These are phyloP conservation scores for Thalassiosira hispida DNA, from an alignment of 352 stramenopile species.

Conservation along the genomic window DNA sequence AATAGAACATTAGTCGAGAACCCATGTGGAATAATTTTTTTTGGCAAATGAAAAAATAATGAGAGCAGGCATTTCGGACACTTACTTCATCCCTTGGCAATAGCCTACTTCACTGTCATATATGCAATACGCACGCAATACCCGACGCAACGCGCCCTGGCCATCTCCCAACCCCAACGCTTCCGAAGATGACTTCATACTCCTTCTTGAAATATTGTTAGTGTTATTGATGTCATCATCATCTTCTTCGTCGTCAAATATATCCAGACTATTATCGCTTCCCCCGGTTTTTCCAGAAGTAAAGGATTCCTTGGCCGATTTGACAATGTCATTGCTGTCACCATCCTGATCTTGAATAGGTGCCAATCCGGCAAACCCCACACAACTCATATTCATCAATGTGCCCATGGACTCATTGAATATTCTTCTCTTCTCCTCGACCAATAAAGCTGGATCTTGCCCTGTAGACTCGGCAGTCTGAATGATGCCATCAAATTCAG, in stretches of 20 bases:
- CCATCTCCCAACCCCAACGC: constrained; percentile 55
- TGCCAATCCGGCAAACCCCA: neutral
- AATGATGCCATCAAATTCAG: neutral
- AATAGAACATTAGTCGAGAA: too few species aligned
- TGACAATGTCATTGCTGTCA: neutral
- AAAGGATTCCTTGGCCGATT: neutral
- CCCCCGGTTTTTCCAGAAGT: neutral
- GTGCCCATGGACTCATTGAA: constrained; percentile 45
- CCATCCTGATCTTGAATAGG: neutral
- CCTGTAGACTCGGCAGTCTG: constrained; percentile 1
- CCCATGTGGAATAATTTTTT: too few species aligned
- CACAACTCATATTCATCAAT: constrained; percentile 12
- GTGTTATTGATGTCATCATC: neutral
- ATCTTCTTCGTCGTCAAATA: neutral
- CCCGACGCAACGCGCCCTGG: constrained; percentile 91
- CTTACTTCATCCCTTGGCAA: constrained; percentile 88
- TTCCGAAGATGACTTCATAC: neutral
- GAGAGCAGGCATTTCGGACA: constrained; percentile 49
- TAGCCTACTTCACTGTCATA: constrained; percentile 90
- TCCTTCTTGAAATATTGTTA: neutral
- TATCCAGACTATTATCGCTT: constrained; percentile 7
- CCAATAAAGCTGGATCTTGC: constrained; percentile 2
- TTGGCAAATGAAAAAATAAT: constrained; percentile 88
- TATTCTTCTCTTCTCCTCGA: constrained; percentile 40
- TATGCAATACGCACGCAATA: constrained; percentile 92